These are phyloP conservation scores for Xylaria sp. DNA, from an alignment of 2,329 filamentous ascomycete genomes.

Conservation along the genomic window DNA sequence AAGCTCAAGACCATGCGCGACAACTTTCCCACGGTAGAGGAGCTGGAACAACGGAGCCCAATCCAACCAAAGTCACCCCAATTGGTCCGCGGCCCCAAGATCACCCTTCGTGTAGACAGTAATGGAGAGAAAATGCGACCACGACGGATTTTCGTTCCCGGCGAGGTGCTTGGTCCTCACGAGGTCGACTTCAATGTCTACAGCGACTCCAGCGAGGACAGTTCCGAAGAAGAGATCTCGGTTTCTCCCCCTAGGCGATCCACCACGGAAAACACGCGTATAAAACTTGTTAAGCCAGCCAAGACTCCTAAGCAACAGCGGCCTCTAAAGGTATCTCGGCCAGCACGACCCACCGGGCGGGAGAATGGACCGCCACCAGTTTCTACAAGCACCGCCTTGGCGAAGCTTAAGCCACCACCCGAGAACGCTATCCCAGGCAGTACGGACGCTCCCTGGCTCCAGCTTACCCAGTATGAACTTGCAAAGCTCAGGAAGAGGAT, in stretches of 20 bases:
- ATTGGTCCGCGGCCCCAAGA: conserved; percentile 54
- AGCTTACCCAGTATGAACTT: conserved; percentile 68
- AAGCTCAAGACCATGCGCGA: conserved; percentile 67
- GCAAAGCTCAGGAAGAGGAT: conserved; percentile 78
- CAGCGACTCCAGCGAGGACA: conserved; percentile 59
- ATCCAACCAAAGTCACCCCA: conserved; percentile 61
- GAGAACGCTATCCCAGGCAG: conserved; percentile 64
- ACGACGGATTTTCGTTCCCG: conserved; percentile 67
- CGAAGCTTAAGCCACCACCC: conserved; percentile 61
- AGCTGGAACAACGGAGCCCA: conserved; percentile 59
- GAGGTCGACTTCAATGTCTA: conserved; percentile 67
- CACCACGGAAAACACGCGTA: conserved; percentile 49
- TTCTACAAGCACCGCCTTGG: conserved; percentile 48
- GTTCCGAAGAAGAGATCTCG: conserved; percentile 57
- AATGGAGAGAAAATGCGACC: conserved; percentile 54
- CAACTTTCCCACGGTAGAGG: conserved; percentile 60
- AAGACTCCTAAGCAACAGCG: conserved; percentile 55
- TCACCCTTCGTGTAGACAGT: conserved; percentile 50
- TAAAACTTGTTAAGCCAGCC: conserved; percentile 55
- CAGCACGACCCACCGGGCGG: conserved; percentile 42
- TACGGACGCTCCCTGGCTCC: conserved; percentile 67
- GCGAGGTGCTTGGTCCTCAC: conserved; percentile 69
- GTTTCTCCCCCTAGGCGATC: conserved; percentile 47
- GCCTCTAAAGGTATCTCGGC: conserved; percentile 40
- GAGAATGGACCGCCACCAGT: conserved; percentile 50